phyloP scores from a whole-genome alignment of 805 yeast genomes.

The Kregervanrija delftensis region DNA sequence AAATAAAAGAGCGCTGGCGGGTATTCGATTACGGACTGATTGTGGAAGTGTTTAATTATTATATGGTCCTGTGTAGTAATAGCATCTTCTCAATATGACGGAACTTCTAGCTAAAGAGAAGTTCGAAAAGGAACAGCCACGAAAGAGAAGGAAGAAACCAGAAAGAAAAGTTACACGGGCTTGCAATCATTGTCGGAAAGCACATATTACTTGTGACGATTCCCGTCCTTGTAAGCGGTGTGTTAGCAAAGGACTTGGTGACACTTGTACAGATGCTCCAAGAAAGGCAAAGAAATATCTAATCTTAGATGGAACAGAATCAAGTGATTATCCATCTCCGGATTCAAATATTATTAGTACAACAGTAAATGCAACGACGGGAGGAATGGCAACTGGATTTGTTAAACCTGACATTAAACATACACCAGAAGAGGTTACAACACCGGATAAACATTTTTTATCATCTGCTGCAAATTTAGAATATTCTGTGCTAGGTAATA shows the following conservation, averaged over 20 bases:
- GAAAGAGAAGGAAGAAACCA: slow-evolving; percentile 27
- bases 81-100: too few relatives aligned
- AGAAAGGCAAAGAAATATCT: slow-evolving; percentile 80
- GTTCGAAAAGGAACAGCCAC: not conserved
- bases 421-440: not conserved
- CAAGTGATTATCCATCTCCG: not conserved
- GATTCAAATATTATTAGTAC: not conserved
- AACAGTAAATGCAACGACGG: not conserved
- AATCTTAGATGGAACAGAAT: slow-evolving; percentile 43
- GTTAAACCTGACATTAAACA: not conserved
- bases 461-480: slow-evolving; percentile 71
- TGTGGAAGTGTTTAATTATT: too few relatives aligned
- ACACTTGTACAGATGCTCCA: slow-evolving; percentile 82
- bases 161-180: slow-evolving; percentile 73
- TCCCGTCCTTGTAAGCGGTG: slow-evolving; percentile 63
- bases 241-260: slow-evolving; percentile 55
- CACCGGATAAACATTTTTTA: slow-evolving; percentile 36
- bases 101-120: too few relatives aligned
- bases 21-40: too few relatives aligned
- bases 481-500: slow-evolving; percentile 60
- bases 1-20: too few relatives aligned
- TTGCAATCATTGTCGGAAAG: slow-evolving; percentile 82
- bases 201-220: slow-evolving; percentile 89
- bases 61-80: too few relatives aligned
- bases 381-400: slow-evolving; percentile 6